phyloP scores from a whole-genome alignment of 306 rosid species.

The Astragalus glycyphyllos region DNA sequence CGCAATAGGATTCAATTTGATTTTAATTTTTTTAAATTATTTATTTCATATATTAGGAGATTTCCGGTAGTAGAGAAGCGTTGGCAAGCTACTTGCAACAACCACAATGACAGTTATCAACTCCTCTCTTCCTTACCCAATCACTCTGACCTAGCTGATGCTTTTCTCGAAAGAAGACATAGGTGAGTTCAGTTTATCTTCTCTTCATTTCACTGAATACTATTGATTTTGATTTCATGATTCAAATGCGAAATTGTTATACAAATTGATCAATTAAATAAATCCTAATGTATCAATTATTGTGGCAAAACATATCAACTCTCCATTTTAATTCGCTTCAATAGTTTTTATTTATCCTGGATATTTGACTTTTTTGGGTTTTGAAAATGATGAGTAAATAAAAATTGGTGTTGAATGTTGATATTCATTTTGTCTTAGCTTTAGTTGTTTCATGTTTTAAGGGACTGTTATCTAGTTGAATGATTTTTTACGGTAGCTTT shows the following conservation, averaged over 20 bases:
- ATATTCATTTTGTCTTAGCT: background rate
- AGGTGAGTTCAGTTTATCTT: conserved; percentile 48
- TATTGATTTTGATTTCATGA: background rate
- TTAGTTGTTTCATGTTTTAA: background rate
- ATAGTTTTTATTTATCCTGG: background rate
- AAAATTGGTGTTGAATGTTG: conserved; percentile 2
- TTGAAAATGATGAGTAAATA: background rate
- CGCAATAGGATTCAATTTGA: conserved; percentile 5
- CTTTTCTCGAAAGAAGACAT: conserved; percentile 66
- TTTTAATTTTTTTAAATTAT: background rate
- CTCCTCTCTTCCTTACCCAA: conserved; percentile 57
- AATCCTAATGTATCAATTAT: background rate
- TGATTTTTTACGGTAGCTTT: conserved; percentile 12
- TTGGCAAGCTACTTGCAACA: conserved; percentile 73
- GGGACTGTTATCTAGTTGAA: background rate
- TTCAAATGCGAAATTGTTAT: background rate
- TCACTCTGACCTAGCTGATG: conserved; percentile 72
- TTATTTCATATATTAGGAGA: conserved; percentile 53
- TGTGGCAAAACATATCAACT: background rate
- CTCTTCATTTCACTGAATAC: background rate
- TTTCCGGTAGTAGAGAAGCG: conserved; percentile 94
- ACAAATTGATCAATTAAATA: background rate
- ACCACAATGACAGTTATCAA: conserved; percentile 43
- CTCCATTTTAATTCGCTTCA: background rate
- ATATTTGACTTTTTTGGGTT: background rate